Conservation (phyloP, 768 basidiomycete genomes). For the Mycena alexandri region DNA sequence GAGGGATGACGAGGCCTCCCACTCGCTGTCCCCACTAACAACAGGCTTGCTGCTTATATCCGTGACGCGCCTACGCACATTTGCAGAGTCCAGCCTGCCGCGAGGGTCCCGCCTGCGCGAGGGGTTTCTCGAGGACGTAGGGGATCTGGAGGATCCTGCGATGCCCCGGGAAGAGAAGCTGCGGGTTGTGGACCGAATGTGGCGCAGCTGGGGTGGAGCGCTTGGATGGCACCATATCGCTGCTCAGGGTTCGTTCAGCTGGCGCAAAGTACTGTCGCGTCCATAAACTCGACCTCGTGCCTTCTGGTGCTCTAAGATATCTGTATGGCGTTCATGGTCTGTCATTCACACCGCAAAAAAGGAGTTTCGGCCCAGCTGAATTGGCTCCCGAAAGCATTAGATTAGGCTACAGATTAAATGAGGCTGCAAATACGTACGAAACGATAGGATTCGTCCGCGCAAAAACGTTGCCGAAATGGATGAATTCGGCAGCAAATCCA, state of each 20-base stretch:
- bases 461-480: too few relatives aligned
- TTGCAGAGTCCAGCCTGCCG: conserved; percentile 71
- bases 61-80: conserved; percentile 73
- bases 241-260: conserved; percentile 26
- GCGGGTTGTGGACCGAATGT: conserved; percentile 86
- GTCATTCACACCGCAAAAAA: too few relatives aligned
- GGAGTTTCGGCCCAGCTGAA: too few relatives aligned
- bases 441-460: too few relatives aligned
- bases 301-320: too few relatives aligned
- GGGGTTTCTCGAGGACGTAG: conserved; percentile 88
- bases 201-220: conserved; percentile 85
- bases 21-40: conserved; percentile 66
- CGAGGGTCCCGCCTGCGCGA: conserved; percentile 71
- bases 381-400: too few relatives aligned
- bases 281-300: too few relatives aligned
- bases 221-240: conserved; percentile 68
- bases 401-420: too few relatives aligned
- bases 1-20: conserved; percentile 25
- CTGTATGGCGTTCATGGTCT: too few relatives aligned
- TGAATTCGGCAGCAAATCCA: too few relatives aligned
- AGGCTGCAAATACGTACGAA: too few relatives aligned
- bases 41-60: conserved; percentile 82
- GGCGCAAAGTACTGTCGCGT: too few relatives aligned
- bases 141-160: conserved; percentile 82
- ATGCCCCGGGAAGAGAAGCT: conserved; percentile 80